Conservation (phyloP, 495 filamentous ascomycete species). For the Annulohypoxylon nitens region DNA sequence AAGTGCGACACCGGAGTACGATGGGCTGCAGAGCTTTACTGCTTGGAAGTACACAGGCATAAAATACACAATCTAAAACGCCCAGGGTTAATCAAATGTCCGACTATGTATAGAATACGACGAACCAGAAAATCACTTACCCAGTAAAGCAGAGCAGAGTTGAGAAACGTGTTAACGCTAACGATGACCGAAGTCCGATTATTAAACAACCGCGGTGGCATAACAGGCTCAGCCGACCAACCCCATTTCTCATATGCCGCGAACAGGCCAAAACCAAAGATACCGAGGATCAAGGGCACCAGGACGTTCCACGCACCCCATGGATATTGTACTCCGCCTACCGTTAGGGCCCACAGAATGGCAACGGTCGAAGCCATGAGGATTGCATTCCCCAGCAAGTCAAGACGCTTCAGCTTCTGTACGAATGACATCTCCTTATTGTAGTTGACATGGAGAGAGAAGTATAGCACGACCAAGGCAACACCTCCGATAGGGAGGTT, state of each 20-base stretch:
- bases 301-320: constrained; percentile 51
- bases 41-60: constrained; percentile 65
- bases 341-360: constrained; percentile 24
- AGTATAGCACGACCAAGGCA: constrained; percentile 36
- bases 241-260: constrained; percentile 12
- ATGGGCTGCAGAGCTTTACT: constrained; percentile 45
- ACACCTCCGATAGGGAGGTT: constrained; percentile 38
- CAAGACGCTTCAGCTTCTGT: constrained; percentile 43
- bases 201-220: constrained; percentile 44
- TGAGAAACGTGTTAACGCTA: constrained; percentile 37
- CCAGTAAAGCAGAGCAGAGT: constrained; percentile 47
- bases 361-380: constrained; percentile 39
- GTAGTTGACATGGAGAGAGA: constrained; percentile 48
- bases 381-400: constrained; percentile 51
- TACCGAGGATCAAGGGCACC: constrained; percentile 47
- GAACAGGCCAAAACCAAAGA: constrained; percentile 46
- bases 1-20: constrained; percentile 53
- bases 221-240: constrained; percentile 37
- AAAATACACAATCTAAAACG: constrained; percentile 52
- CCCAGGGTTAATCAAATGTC: background rate
- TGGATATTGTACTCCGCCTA: constrained; percentile 34
- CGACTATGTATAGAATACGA: background rate
- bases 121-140: background rate
- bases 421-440: constrained; percentile 27
- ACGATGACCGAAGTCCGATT: constrained; percentile 46